These are phyloP conservation scores for Penstemon davidsonii DNA, from an alignment of 257 asterid genomes.

Conservation along the genomic window DNA sequence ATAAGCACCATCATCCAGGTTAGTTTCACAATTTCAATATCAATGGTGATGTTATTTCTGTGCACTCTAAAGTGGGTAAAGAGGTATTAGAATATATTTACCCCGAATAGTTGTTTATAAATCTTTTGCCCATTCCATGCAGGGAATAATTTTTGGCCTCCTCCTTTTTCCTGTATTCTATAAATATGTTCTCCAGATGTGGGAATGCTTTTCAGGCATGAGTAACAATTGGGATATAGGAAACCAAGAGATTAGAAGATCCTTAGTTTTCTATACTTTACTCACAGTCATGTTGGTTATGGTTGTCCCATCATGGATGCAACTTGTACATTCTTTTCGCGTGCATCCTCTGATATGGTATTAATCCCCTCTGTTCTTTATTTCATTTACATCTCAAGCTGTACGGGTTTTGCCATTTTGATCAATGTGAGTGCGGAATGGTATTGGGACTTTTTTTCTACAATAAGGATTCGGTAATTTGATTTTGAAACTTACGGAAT, in stretches of 20 bases:
- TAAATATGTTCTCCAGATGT: conserved; percentile 45
- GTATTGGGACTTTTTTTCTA: too few relatives aligned
- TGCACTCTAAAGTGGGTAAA: conserved; percentile 17
- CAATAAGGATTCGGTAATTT: neutral
- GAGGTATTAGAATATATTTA: neutral
- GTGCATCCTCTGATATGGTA: conserved; percentile 83
- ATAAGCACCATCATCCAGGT: conserved; percentile 92
- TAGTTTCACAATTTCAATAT: conserved; percentile 26
- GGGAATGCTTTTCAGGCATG: conserved; percentile 39
- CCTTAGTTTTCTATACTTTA: conserved; percentile 57
- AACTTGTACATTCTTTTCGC: conserved; percentile 65
- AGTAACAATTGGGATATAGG: conserved; percentile 30
- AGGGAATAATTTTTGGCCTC: conserved; percentile 78
- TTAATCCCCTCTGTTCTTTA: conserved; percentile 4
- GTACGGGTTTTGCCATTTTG: neutral
- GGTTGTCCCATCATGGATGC: conserved; percentile 91
- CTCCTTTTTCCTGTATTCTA: conserved; percentile 68
- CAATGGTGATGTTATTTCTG: conserved; percentile 17
- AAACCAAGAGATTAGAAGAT: conserved; percentile 53
- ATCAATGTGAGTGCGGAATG: neutral
- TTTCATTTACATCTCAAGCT: conserved; percentile 5
- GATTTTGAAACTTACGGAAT: neutral
- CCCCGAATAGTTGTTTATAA: neutral
- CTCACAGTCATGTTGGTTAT: conserved; percentile 46
- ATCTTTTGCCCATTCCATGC: conserved; percentile 34